Percentiles rank a stretch among this genome's conserved stretches.
These are phyloP conservation scores for Thelephora ganbajun DNA, from an alignment of 768 basidiomycete species.

Conservation along the genomic window DNA sequence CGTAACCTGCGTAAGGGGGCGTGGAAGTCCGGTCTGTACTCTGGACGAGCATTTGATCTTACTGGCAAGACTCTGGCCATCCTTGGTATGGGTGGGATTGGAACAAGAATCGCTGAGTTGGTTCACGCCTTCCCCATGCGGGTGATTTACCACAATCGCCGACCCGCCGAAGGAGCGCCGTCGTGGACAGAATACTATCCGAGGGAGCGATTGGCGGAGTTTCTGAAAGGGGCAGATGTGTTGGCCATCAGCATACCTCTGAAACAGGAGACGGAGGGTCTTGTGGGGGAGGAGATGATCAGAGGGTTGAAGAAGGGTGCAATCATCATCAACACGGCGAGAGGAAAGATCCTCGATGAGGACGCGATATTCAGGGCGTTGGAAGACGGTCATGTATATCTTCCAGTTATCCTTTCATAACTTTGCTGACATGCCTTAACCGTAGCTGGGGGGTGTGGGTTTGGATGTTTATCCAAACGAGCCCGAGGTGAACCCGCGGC, in stretches of 20 bases:
- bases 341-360: slow-evolving; percentile 88
- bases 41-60: slow-evolving; percentile 43
- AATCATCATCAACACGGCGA: slow-evolving; percentile 75
- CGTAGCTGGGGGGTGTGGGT: slow-evolving; percentile 64
- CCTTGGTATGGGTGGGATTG: slow-evolving; percentile 69
- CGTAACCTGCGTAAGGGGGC: slow-evolving; percentile 34
- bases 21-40: slow-evolving; percentile 44
- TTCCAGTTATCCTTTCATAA: neutral
- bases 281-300: slow-evolving; percentile 68
- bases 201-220: slow-evolving; percentile 39
- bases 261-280: slow-evolving; percentile 53
- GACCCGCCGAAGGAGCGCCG: slow-evolving; percentile 42
- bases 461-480: slow-evolving; percentile 83
- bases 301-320: slow-evolving; percentile 63
- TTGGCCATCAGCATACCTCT: slow-evolving; percentile 81
- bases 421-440: slow-evolving; percentile 4
- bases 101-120: slow-evolving; percentile 53
- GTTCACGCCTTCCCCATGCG: slow-evolving; percentile 81
- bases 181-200: slow-evolving; percentile 66
- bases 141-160: slow-evolving; percentile 66
- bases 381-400: slow-evolving; percentile 74
- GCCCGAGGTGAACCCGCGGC: slow-evolving; percentile 62
- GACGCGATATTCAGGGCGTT: slow-evolving; percentile 75
- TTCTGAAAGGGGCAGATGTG: slow-evolving; percentile 65
- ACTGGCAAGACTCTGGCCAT: slow-evolving; percentile 59